Base-by-base conservation (phyloP, 352 stramenopile species). In the Pythium graminicola region DNA sequence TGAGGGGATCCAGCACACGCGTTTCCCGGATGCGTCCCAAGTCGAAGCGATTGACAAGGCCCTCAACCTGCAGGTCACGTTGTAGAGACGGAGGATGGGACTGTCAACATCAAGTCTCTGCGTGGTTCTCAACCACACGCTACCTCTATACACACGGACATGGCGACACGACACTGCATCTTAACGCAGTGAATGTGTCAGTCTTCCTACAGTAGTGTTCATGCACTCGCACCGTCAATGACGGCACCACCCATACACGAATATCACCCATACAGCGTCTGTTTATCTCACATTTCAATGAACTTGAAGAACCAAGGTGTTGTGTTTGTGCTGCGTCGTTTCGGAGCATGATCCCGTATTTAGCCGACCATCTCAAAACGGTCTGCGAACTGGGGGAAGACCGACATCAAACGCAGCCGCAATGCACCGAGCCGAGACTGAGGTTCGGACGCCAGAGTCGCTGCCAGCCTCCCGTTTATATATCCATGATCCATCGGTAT, bases 1-100 rank as follows among this genome's bases (percentile, higher is more conserved):
- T n/a, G 73, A 85, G 54, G 81, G 72, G 51, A 89, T 92, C 54
- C 68, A 75, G 54, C 76, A 89, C 67, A 72, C 66, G 33, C 68
- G 71, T 48, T 92, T 92, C 63, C 81, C 81, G 16, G 75, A 82
- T 27, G 67, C 79, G 26, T 70, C 71, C 26, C 74, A 89, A 48
- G 65, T 81, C 23, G 77, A 81, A 31, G 66, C 77, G 23, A 89
- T 89, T 55, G 81, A 92, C 64, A 63, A 62, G 45, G 70, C 67
- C 32, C 67, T 91, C 29, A 70, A 81, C 49, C 60, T 89, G n/a
- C 10, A 44, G 26, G 32, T 57, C 16, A 54, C 48, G 19, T n/a
- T 50, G 48, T 64, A 64, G 33, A 44, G n/a, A 4, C 6, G 11
- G 4, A 14, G 9, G 5, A 4, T 22, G 14, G 6, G 14, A 11